Conservation (phyloP, 2,329 filamentous ascomycete genomes). For the Myriangium duriaei region DNA sequence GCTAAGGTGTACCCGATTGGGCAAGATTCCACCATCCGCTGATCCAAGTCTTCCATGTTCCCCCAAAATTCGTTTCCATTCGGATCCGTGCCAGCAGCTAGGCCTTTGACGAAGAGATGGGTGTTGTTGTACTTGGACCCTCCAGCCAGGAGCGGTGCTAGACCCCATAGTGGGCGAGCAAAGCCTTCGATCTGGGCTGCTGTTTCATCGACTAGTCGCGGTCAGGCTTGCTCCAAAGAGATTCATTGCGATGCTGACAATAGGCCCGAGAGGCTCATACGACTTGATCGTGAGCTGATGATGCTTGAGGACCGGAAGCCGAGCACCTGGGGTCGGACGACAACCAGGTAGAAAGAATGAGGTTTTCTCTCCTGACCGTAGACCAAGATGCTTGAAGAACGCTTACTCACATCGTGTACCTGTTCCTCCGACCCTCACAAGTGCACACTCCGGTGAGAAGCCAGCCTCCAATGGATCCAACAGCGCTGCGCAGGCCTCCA, state of each 20-base stretch:
- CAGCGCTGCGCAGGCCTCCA: slow-evolving; percentile 35
- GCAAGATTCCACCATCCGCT: slow-evolving; percentile 78
- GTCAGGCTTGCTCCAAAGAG: background rate
- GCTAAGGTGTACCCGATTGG: slow-evolving; percentile 64
- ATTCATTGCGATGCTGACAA: too few relatives aligned
- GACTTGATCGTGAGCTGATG: too few relatives aligned
- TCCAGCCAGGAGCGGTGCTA: slow-evolving; percentile 58
- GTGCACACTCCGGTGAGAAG: slow-evolving; percentile 54
- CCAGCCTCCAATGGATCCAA: slow-evolving; percentile 60
- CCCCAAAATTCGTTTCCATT: slow-evolving; percentile 64
- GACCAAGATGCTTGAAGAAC: too few relatives aligned
- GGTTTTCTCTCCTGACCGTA: too few relatives aligned
- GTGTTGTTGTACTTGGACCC: slow-evolving; percentile 52
- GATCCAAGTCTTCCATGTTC: slow-evolving; percentile 61
- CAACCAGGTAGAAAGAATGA: too few relatives aligned
- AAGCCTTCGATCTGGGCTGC: slow-evolving; percentile 68
- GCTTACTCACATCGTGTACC: slow-evolving; percentile 47
- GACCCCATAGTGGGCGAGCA: slow-evolving; percentile 62
- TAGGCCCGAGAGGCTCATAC: too few relatives aligned
- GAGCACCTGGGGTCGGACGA: too few relatives aligned
- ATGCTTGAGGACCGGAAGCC: too few relatives aligned
- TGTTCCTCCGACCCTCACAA: slow-evolving; percentile 56
- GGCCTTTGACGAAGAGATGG: slow-evolving; percentile 55
- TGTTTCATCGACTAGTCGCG: slow-evolving; percentile 49
- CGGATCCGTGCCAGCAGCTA: slow-evolving; percentile 60